These are phyloP conservation scores for Chlorella variabilis DNA, from an alignment of 163 green algal species.

Conservation along the genomic window DNA sequence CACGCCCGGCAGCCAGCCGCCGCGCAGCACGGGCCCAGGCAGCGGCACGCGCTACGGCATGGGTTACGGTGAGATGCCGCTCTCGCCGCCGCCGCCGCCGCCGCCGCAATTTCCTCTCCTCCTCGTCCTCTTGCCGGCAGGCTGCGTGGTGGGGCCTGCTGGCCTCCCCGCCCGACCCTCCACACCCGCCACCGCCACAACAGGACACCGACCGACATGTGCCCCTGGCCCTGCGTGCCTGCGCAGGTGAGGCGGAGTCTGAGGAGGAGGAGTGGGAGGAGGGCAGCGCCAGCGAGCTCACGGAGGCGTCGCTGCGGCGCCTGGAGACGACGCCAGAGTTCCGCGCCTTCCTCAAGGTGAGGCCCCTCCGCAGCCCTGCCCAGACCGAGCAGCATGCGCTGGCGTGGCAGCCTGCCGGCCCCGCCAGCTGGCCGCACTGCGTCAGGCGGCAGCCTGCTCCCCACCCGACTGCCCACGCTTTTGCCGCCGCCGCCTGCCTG, in stretches of 20 bases:
- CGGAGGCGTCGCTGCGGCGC: conserved; percentile 6
- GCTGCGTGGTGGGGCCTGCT: too few relatives aligned
- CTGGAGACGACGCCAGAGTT: conserved; percentile 33
- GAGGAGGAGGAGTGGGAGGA: conserved; percentile 33
- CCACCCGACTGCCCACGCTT: too few relatives aligned
- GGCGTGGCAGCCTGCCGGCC: too few relatives aligned
- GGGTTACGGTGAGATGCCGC: neutral
- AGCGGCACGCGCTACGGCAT: conserved; percentile 15
- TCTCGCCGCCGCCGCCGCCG: neutral
- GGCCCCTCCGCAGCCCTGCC: neutral
- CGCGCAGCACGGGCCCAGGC: neutral
- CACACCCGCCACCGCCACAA: too few relatives aligned
- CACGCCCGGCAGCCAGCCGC: neutral
- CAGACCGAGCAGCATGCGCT: too few relatives aligned
- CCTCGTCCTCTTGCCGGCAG: too few relatives aligned
- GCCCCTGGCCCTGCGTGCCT: neutral
- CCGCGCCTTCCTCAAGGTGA: conserved; percentile 18
- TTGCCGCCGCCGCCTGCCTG: too few relatives aligned
- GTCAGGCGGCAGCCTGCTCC: too few relatives aligned
- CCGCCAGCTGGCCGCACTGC: neutral
- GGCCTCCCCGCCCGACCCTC: too few relatives aligned
- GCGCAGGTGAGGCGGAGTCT: conserved; percentile 29
- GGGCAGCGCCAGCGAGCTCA: conserved; percentile 22
- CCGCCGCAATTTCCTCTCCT: too few relatives aligned
- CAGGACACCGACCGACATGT: neutral